Base-by-base conservation (phyloP, 352 stramenopile genomes). In the Aphanomyces invadans region DNA sequence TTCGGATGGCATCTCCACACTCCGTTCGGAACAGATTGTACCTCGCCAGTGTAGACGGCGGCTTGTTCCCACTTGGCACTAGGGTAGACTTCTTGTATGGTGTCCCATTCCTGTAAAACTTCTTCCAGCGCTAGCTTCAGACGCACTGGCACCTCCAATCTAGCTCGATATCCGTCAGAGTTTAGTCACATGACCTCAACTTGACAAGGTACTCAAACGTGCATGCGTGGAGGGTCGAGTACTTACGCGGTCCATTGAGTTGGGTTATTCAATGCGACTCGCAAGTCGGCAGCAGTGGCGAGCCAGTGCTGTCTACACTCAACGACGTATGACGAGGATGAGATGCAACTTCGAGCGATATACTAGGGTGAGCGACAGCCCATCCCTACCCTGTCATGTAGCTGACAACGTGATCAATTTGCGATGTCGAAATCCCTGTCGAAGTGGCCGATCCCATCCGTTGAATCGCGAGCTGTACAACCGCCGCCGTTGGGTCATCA, bases 61-160 rank as follows among this genome's bases (percentile, higher is more conserved):
- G n/a, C n/a, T n/a, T n/a, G n/a, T n/a, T n/a, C n/a, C n/a, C n/a
- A n/a, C n/a, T n/a, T n/a, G n/a, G n/a, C n/a, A n/a, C n/a, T n/a
- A n/a, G n/a, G 10, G 28, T 44, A 7, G 5, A 31, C 36, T n/a
- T 21, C 9, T 39, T 26, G 17, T 11, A 33, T 1, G 0, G 60
- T 9, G 38, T 67, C 60, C 60, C 60, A 67, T 33, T 67, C 60
- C 19, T 51, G 2, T n/a, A 67, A 28, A 19, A 67, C 44, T 59
- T 67, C 46, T 67, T 67, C 39, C 17, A 67, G 17, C 32, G 60
- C 49, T 19, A 67, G 49, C 32, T 67, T 67, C 19, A 67, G 29
- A 2, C 60, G 60, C 12, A 28, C 48, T 10, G 60, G 60, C 3
- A 67, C 21, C 15, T 67, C 60, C 45, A 67, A 29, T 33, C 60